Evolutionary conservation across 176 grass and related monocot species (phyloP).

Genomic region (Oryza rufipogon): DNA sequence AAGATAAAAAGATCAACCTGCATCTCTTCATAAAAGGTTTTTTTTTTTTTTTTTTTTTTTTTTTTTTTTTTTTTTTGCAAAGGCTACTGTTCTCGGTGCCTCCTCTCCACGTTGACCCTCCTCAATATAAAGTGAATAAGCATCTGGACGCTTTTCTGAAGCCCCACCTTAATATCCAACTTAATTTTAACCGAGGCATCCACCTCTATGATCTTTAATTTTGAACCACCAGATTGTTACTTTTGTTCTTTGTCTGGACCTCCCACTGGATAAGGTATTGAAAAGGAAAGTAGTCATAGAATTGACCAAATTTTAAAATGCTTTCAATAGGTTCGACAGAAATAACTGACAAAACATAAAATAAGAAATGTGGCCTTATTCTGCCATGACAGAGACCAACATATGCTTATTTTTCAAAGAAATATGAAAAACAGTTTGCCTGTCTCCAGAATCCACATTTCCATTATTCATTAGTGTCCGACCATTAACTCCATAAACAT

Average conservation of each 20-base stretch:
- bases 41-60: too few relatives aligned
- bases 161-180: conserved; percentile 79
- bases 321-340: neutral
- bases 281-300: neutral
- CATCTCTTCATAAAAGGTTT: conserved; percentile 69
- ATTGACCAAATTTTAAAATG: neutral
- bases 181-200: conserved; percentile 57
- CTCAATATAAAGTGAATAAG: conserved; percentile 47
- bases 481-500: too few relatives aligned
- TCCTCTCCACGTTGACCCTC: conserved; percentile 55
- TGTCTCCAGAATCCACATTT: conserved; percentile 8
- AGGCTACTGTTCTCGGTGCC: conserved; percentile 81
- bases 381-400: neutral
- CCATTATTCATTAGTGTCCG: neutral
- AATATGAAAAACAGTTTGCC: conserved; percentile 8
- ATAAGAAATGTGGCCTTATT: neutral
- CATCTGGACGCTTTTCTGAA: conserved; percentile 83
- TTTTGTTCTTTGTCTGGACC: conserved; percentile 63
- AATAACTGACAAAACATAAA: too few relatives aligned
- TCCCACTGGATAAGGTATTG: conserved; percentile 42
- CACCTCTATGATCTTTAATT: conserved; percentile 66
- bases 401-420: neutral
- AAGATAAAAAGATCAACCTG: conserved; percentile 50
- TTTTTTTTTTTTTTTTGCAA: neutral
- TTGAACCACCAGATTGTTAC: conserved; percentile 55